These are phyloP conservation scores for Stropharia rugosoannulata DNA, from an alignment of 768 basidiomycete genomes.

Conservation along the genomic window DNA sequence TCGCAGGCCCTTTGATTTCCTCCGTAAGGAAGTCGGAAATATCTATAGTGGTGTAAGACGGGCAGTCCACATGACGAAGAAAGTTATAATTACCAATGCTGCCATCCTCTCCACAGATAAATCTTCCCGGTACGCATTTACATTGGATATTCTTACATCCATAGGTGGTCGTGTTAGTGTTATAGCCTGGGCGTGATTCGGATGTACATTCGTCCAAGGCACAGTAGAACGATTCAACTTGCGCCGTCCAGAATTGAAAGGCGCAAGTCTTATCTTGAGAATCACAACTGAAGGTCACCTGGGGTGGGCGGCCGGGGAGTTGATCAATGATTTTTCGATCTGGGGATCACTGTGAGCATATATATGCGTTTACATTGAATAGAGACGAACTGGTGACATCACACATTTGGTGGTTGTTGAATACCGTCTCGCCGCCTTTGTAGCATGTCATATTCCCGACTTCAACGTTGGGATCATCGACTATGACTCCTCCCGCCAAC, in stretches of 20 bases:
- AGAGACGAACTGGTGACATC: conserved; percentile 86
- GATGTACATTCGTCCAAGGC: conserved; percentile 71
- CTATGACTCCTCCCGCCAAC: conserved; percentile 34
- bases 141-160: conserved; percentile 84
- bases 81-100: conserved; percentile 71
- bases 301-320: conserved; percentile 82
- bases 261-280: conserved; percentile 61
- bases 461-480: conserved; percentile 17
- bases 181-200: conserved; percentile 45
- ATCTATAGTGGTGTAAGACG: conserved; percentile 44
- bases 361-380: not conserved
- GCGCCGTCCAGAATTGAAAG: conserved; percentile 98
- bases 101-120: conserved; percentile 95
- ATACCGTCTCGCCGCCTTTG: conserved; percentile 90
- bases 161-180: conserved; percentile 72
- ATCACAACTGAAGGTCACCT: conserved; percentile 95
- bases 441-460: conserved; percentile 81
- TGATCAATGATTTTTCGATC: conserved; percentile 96
- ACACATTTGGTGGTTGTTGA: conserved; percentile 96
- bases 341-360: conserved; percentile 25
- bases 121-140: conserved; percentile 88
- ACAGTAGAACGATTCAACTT: conserved; percentile 96
- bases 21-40: conserved; percentile 92
- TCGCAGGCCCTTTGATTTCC: conserved; percentile 88
- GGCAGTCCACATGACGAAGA: not conserved